Percentiles rank a stretch among this genome's conserved stretches.
Conservation (phyloP, 768 basidiomycete species). For the Mycena vulgaris region DNA sequence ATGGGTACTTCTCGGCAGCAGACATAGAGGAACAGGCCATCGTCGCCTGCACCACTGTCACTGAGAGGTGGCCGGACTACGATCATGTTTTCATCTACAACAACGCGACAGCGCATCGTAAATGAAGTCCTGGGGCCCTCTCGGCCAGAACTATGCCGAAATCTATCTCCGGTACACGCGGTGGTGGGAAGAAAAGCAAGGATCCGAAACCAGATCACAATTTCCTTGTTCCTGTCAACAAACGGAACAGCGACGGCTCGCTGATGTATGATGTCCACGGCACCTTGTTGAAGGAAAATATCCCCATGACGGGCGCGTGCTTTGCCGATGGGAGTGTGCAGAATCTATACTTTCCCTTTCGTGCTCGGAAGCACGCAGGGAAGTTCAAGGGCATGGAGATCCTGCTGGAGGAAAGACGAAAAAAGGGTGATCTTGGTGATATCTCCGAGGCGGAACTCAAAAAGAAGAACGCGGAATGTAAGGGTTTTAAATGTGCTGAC, state of each 20-base stretch:
- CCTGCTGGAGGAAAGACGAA: conserved; percentile 32
- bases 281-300: conserved; percentile 17
- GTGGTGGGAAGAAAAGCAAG: conserved; percentile 4
- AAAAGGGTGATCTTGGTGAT: conserved; percentile 22
- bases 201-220: conserved; percentile 5
- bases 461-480: conserved; percentile 18
- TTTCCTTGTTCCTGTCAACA: conserved; percentile 26
- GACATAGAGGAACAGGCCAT: conserved; percentile 30
- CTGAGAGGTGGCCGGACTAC: conserved; percentile 39
- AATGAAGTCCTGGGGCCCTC: conserved; percentile 41
- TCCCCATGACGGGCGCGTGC: conserved; percentile 33
- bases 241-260: conserved; percentile 14
- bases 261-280: conserved; percentile 13
- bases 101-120: conserved; percentile 27
- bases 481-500: conserved; percentile 45
- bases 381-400: conserved; percentile 47
- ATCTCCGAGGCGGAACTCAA: conserved; percentile 16
- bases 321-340: conserved; percentile 26
- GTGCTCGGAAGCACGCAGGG: conserved; percentile 20
- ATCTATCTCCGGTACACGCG: conserved; percentile 4
- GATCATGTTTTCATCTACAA: conserved; percentile 22
- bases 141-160: conserved; percentile 45
- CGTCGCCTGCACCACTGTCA: conserved; percentile 44
- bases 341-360: conserved; percentile 15
- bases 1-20: conserved; percentile 45